A percentile compares a stretch with the other conserved stretches of the same genome.
Conservation (phyloP, 2,329 filamentous ascomycete species). For the Colletotrichum liaoningense region DNA sequence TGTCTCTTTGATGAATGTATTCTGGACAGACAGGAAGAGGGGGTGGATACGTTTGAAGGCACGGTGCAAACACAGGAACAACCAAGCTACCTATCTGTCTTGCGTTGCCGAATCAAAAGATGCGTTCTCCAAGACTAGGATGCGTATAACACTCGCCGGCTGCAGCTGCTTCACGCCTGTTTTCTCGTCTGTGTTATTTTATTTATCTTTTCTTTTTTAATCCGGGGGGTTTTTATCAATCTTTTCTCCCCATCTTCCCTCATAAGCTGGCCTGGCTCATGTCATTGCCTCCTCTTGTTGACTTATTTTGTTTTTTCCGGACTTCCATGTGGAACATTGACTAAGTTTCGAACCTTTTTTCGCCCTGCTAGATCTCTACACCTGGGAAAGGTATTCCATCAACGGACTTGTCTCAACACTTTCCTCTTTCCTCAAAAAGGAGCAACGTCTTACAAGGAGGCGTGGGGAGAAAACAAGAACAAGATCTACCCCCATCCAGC, state of each 20-base stretch:
- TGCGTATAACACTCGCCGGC: conserved; percentile 30
- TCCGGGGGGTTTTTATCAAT: not conserved
- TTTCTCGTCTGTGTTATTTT: not conserved
- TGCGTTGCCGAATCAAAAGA: conserved; percentile 11
- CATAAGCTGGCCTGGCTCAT: not conserved
- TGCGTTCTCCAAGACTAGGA: conserved; percentile 1
- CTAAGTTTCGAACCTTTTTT: not conserved
- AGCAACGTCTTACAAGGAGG: conserved; percentile 33
- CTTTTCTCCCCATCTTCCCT: not conserved
- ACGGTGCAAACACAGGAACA: not conserved
- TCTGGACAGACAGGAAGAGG: not conserved
- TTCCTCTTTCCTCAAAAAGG: conserved; percentile 27
- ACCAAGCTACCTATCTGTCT: not conserved
- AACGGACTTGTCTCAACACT: not conserved
- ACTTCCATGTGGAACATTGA: conserved; percentile 18
- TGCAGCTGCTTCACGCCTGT: conserved; percentile 19
- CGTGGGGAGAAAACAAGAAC: not conserved
- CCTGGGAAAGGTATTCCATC: not conserved
- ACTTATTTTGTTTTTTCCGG: not conserved
- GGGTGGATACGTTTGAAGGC: not conserved
- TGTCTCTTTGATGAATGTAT: not conserved
- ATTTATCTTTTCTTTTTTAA: not conserved
- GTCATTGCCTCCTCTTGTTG: not conserved
- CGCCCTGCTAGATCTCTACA: not conserved
- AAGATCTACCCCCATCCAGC: not conserved